These are phyloP conservation scores for Barnettozyma hawaiiensis DNA, from an alignment of 1,139 yeast species.

Conservation along the genomic window DNA sequence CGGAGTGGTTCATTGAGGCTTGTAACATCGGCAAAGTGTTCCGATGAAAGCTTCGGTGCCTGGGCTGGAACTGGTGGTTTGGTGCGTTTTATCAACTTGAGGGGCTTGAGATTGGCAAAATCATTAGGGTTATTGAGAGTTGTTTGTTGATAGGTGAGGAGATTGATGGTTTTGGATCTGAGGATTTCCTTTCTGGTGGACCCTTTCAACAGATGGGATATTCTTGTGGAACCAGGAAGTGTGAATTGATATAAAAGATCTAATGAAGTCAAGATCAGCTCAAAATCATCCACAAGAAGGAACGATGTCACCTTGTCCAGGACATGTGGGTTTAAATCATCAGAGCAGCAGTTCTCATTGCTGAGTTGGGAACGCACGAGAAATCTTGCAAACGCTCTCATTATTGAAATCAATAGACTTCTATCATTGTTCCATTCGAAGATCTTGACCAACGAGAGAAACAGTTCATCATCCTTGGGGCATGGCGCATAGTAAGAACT, in stretches of 20 bases:
- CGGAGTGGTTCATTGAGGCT: slow-evolving; percentile 79
- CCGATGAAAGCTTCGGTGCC: slow-evolving; percentile 56
- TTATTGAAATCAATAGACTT: slow-evolving; percentile 43
- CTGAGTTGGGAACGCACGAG: slow-evolving; percentile 40
- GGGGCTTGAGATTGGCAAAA: slow-evolving; percentile 28
- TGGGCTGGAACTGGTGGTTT: slow-evolving; percentile 48
- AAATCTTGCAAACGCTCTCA: slow-evolving; percentile 48
- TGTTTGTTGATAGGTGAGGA: slow-evolving; percentile 49
- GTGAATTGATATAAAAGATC: slow-evolving; percentile 67
- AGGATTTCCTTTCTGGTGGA: slow-evolving; percentile 43
- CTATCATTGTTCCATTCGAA: slow-evolving; percentile 50
- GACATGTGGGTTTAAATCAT: slow-evolving; percentile 35
- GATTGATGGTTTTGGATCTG: slow-evolving; percentile 53
- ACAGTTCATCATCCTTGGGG: slow-evolving; percentile 55
- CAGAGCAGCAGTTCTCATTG: slow-evolving; percentile 42
- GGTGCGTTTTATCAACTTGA: slow-evolving; percentile 36
- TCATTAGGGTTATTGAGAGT: slow-evolving; percentile 28
- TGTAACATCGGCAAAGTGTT: slow-evolving; percentile 56
- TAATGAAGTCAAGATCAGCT: slow-evolving; percentile 54
- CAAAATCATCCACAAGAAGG: slow-evolving; percentile 47
- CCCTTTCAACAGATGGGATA: slow-evolving; percentile 32
- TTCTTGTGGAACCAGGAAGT: slow-evolving; percentile 40
- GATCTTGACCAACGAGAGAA: slow-evolving; percentile 44
- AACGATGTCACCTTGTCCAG: slow-evolving; percentile 42
- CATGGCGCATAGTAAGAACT: slow-evolving; percentile 80